Base-by-base conservation (phyloP, 2,329 filamentous ascomycete species). In the Dryadomyces sulphureus region DNA sequence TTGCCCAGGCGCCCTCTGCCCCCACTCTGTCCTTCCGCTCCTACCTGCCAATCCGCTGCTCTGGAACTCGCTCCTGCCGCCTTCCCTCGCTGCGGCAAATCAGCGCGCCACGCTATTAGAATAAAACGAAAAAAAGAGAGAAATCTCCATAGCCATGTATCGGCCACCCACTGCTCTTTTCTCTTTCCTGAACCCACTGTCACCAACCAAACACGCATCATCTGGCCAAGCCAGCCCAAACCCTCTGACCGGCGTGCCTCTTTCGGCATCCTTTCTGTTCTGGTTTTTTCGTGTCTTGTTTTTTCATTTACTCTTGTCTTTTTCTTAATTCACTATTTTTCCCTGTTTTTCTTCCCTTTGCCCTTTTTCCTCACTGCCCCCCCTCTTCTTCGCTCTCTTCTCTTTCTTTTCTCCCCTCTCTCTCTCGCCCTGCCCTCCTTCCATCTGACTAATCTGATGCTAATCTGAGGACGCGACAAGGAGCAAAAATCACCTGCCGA, bases 41-140 rank as follows among this genome's bases (percentile, higher is more conserved):
- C 9, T 16, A 19, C 36, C 38, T 34, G 36, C 43, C 43, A 45
- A 45, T 45, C 44, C 44, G 30, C 20, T 25, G 44, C 21, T 7
- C 38, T 45, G 44, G 44, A 45, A 21, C 38, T 36, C 21, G 38
- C 38, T 45, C 44, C 44, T 45, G 38, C 20, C 27, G 34, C 7
- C 20, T 35, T 7, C 16, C 27, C 9, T 24, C 9, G 25, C 44
- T n/a, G 25, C 30, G 30, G 32, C 34, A 36, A 36, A 36, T 36
- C 25, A 17, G 27, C 27, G 27, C 11, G 9, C 27, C 9, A 32
- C 27, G 25, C 25, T 30, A 7, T 30, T 27, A 30, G n/a, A 22
- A 30, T 7, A 32, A 43, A 22, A 24, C 8, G 9, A 27, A 41
- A 24, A 40, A 40, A 30, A 27, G 27, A 5, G 25, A n/a, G 32